Conservation (phyloP, 2,329 filamentous ascomycete genomes). For the Tolypocladium capitatum region DNA sequence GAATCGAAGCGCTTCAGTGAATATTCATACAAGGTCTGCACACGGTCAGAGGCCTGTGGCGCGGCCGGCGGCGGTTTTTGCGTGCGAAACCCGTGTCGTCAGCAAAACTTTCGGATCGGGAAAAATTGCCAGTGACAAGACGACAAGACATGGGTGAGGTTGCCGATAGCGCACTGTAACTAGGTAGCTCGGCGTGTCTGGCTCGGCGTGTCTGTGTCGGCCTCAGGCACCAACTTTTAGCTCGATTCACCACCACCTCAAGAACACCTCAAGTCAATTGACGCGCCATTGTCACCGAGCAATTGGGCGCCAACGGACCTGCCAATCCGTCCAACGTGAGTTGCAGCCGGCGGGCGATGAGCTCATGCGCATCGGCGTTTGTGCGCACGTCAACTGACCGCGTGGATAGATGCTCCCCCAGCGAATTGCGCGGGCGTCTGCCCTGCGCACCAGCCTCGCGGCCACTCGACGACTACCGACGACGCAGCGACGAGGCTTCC, state of each 20-base stretch:
- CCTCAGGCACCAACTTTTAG: constrained; percentile 19
- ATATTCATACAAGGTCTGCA: constrained; percentile 35
- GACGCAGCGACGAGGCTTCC: constrained; percentile 43
- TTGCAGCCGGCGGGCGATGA: neutral
- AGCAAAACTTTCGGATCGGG: constrained; percentile 35
- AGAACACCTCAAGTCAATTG: constrained; percentile 1
- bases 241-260: constrained; percentile 19
- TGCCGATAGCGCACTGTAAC: too few relatives aligned
- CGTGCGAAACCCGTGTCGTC: constrained; percentile 28
- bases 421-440: constrained; percentile 40
- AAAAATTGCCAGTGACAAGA: constrained; percentile 18
- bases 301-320: constrained; percentile 21
- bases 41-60: constrained; percentile 39
- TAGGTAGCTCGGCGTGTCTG: too few relatives aligned
- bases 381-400: neutral
- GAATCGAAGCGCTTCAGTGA: constrained; percentile 31
- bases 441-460: constrained; percentile 29
- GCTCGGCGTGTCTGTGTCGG: constrained; percentile 3
- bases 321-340: constrained; percentile 20
- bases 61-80: constrained; percentile 31
- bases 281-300: constrained; percentile 12
- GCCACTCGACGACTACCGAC: constrained; percentile 36
- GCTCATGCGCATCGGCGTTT: neutral
- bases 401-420: constrained; percentile 44
- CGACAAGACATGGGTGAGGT: constrained; percentile 9